Percentiles rank a stretch among this genome's conserved stretches.
phyloP scores from a whole-genome alignment of 306 rosid species.

The Prunus fruticosa region DNA sequence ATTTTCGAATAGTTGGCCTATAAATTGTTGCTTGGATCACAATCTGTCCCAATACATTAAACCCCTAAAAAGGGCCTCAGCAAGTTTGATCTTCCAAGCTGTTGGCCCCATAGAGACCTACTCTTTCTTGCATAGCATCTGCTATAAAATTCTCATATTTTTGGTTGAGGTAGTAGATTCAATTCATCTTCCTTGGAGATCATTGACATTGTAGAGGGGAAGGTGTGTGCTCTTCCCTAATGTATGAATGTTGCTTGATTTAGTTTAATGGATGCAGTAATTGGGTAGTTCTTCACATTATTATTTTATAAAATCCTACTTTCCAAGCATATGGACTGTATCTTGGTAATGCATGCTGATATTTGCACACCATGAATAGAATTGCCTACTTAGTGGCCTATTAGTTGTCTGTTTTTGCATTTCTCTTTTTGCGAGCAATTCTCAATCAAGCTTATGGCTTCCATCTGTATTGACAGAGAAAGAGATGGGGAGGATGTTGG shows the following conservation, averaged over 20 bases:
- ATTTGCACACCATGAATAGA: not conserved
- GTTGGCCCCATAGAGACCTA: not conserved
- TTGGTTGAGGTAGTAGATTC: not conserved
- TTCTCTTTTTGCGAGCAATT: not conserved
- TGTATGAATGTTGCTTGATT: not conserved
- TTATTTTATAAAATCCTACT: not conserved
- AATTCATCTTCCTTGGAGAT: not conserved
- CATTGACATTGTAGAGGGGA: not conserved
- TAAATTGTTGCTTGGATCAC: conserved; percentile 16
- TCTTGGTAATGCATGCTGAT: not conserved
- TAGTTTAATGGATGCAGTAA: not conserved
- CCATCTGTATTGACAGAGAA: conserved; percentile 59
- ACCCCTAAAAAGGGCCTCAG: not conserved
- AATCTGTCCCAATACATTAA: not conserved
- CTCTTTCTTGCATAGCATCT: too few species aligned
- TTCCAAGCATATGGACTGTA: not conserved
- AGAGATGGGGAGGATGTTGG: conserved; percentile 99
- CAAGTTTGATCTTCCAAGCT: not conserved
- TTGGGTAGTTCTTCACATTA: not conserved
- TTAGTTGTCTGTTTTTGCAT: not conserved
- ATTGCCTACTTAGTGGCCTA: not conserved
- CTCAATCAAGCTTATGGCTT: conserved; percentile 4
- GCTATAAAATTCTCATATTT: not conserved
- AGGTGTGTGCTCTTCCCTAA: not conserved
- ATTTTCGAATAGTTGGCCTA: not conserved